Evolutionary conservation across 176 grass and related monocot species (phyloP).

Genomic region (Avena atlantica): DNA sequence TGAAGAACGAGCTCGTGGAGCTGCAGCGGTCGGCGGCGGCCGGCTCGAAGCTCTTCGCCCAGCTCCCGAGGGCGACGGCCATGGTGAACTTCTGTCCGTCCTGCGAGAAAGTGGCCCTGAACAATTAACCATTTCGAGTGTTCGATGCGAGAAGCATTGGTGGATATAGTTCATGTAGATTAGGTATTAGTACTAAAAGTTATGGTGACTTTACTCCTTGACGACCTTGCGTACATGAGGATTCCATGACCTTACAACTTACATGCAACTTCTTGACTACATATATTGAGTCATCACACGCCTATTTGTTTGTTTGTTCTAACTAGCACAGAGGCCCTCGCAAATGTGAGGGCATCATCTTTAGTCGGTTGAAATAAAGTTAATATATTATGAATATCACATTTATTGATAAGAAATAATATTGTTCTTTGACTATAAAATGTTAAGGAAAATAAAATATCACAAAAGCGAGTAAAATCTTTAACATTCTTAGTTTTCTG

Average conservation of each 20-base stretch:
- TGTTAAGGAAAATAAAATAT: too few relatives aligned
- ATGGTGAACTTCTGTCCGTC: constrained; percentile 56
- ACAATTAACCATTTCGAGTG: neutral
- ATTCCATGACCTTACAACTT: neutral
- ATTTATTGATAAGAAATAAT: too few relatives aligned
- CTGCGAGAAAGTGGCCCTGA: constrained; percentile 56
- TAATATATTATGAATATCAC: too few relatives aligned
- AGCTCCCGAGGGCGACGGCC: constrained; percentile 33
- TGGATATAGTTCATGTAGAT: neutral
- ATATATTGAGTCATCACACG: neutral
- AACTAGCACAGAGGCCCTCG: too few relatives aligned
- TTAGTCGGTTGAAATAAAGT: too few relatives aligned
- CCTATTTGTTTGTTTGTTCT: neutral
- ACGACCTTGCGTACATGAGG: neutral
- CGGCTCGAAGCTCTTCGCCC: constrained; percentile 18
- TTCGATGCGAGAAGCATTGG: neutral
- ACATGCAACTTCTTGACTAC: neutral
- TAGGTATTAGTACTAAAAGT: neutral
- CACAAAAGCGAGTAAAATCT: too few relatives aligned
- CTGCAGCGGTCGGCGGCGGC: constrained; percentile 34
- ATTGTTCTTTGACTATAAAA: too few relatives aligned
- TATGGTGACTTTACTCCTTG: neutral
- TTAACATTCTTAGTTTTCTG: too few relatives aligned
- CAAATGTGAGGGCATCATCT: too few relatives aligned
- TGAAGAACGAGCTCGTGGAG: constrained; percentile 63